Conservation (phyloP, 2,329 filamentous ascomycete species). For the Exophiala lecanii-corni region DNA sequence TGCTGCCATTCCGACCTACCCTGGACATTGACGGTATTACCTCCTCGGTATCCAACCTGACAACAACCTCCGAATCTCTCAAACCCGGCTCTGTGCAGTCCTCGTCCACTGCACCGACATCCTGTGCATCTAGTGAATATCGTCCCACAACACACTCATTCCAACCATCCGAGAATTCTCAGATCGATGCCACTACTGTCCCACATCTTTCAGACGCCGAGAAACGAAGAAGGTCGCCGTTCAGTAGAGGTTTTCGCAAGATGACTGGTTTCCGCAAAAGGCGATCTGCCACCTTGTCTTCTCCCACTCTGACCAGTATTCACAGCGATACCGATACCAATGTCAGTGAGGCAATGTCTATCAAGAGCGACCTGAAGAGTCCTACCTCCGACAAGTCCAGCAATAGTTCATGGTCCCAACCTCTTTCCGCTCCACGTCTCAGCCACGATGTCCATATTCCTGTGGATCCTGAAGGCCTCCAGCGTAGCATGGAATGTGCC, state of each 20-base stretch:
- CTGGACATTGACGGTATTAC: conserved; percentile 34
- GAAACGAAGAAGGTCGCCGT: conserved; percentile 20
- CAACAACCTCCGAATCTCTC: conserved; percentile 22
- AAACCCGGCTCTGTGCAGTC: conserved; percentile 23
- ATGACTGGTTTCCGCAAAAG: conserved; percentile 23
- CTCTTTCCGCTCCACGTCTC: conserved; percentile 6
- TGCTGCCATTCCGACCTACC: conserved; percentile 35
- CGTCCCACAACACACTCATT: conserved; percentile 18
- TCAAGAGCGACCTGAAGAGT: conserved; percentile 11
- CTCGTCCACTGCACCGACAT: conserved; percentile 27
- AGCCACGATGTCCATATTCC: conserved; percentile 11
- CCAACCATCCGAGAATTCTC: conserved; percentile 9
- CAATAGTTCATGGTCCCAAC: conserved; percentile 22
- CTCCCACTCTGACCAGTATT: conserved; percentile 18
- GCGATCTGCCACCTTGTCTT: conserved; percentile 13
- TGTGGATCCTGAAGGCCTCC: conserved; percentile 19
- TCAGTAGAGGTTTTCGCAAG: conserved; percentile 22
- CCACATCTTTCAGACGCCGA: conserved; percentile 14
- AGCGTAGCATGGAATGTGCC: conserved; percentile 22
- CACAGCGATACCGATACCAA: conserved; percentile 18
- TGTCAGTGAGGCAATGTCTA: conserved; percentile 8
- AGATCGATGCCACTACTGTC: conserved; percentile 8
- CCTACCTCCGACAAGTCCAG: conserved; percentile 21
- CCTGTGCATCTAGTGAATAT: conserved; percentile 24
- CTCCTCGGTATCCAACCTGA: conserved; percentile 26